Evolutionary conservation across 2,329 filamentous ascomycete species (phyloP), one percentile per base, ranked within the genome.

Genomic region (Penicillium expansum): DNA sequence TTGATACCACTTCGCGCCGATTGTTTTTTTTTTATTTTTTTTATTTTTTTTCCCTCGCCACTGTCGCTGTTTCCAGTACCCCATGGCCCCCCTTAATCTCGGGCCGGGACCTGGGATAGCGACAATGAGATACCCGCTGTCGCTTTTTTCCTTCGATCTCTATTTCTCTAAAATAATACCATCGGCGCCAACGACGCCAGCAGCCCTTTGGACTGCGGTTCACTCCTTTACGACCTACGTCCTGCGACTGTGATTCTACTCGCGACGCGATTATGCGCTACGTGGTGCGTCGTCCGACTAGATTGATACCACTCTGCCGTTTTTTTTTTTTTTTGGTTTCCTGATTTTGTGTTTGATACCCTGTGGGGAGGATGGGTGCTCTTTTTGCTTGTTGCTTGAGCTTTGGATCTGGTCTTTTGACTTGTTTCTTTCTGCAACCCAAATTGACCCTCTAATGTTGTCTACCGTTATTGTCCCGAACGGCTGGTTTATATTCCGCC

Each of bases 211-310:
- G 54, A 60, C 60, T 61, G 57, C 59, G 54, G 62, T 68, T 63
- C 70, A 65, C 67, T 74, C 69, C 57, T 63, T 71, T 62, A 72
- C 64, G 70, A 73, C 67, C 63, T 68, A 62, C 65, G 62, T 68
- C 62, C 57, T 65, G 67, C 70, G 69, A 70, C 65, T 35, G 48
- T 63, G 60, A 66, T 41, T 52, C 53, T 62, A 53, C 52, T 62
- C 55, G 74, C 71, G 71, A 72, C 64, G 67, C 70, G 65, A 57
- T 69, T 64, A 65, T 58, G 63, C 62, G 58, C 64, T 65, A 65
- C 56, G 59, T 69, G 61, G 65, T 65, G n/a, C 63, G 66, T 65
- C 62, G 53, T 59, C 56, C 52, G 55, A 58, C 63, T 67, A 65
- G 64, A 68, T 69, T 68, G 62, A 70, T 67, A 61, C 59, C 67